Evolutionary conservation across 371 early-diverging fungal species (phyloP), one percentile per base, ranked within the genome.

Genomic region (Mucor irregularis): DNA sequence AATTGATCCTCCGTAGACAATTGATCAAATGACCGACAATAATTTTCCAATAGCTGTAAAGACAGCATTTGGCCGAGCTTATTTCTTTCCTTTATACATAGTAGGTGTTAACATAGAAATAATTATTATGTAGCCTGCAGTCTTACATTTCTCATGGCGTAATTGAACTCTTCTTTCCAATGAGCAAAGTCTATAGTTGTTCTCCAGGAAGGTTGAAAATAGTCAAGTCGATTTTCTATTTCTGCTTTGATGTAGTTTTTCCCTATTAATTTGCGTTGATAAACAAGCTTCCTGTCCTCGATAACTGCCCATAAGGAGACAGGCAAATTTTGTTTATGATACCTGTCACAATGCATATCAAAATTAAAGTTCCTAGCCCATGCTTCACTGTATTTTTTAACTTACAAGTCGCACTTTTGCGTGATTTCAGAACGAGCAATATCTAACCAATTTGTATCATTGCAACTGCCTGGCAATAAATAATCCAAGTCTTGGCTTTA

Each of bases 91-190:
- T 66, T 46, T 40, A n/a, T n/a, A n/a, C n/a, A n/a, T n/a, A n/a
- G n/a, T n/a, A n/a, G n/a, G n/a, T n/a, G n/a, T n/a, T n/a, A n/a
- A n/a, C n/a, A n/a, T n/a, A n/a, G n/a, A n/a, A n/a, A n/a, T n/a
- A n/a, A n/a, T n/a, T n/a, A n/a, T n/a, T n/a, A n/a, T n/a, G n/a
- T n/a, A n/a, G n/a, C n/a, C n/a, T n/a, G n/a, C n/a, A n/a, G n/a
- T n/a, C 55, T 44, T 51, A 64, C 64, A 50, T 51, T 62, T 13
- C 44, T 17, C 24, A 64, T 49, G 6, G 26, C 46, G 40, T 56
- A 24, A 16, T 35, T 28, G 28, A 53, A 66, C n/a, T 66, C 66
- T 17, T 66, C 66, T 21, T 61, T 61, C 66, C 66, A 66, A 5
- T 43, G 47, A 17, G 6, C 14, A 14, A 52, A n/a, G 8, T 57